Conservation (phyloP, 2,329 filamentous ascomycete species). For the Teratosphaeria gauchensis region DNA sequence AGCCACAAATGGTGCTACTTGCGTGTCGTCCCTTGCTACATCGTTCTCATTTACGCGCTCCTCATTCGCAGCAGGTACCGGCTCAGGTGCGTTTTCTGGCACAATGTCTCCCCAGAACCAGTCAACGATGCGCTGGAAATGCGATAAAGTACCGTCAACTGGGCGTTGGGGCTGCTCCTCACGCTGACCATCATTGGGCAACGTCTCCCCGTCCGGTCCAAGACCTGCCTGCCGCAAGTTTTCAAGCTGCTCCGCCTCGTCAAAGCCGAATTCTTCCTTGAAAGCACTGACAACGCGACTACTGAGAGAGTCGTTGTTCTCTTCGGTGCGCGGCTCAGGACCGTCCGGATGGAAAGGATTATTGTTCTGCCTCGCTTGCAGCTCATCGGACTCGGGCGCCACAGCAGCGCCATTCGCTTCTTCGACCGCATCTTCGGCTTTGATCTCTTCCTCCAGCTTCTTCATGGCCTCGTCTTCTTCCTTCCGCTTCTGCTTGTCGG, state of each 20-base stretch:
- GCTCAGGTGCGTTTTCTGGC: slow-evolving; percentile 7
- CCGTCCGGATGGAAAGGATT: slow-evolving; percentile 12
- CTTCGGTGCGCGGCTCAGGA: slow-evolving; percentile 3
- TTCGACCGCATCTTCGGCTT: slow-evolving; percentile 4
- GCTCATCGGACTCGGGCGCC: background rate
- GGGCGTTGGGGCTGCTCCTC: slow-evolving; percentile 1
- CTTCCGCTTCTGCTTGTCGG: slow-evolving; percentile 6
- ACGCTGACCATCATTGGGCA: background rate
- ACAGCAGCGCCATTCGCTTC: background rate
- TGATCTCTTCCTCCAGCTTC: slow-evolving; percentile 9
- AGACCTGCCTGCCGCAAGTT: slow-evolving; percentile 2
- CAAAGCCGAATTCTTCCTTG: slow-evolving; percentile 15
- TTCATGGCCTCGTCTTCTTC: slow-evolving; percentile 7
- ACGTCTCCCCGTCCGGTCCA: background rate
- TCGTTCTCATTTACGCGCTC: slow-evolving; percentile 52
- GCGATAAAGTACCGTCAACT: background rate
- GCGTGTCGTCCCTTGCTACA: slow-evolving; percentile 31
- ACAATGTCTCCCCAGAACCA: slow-evolving; percentile 42
- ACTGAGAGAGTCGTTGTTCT: slow-evolving; percentile 8
- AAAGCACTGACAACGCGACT: slow-evolving; percentile 12
- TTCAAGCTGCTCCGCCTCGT: slow-evolving; percentile 9
- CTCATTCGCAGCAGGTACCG: slow-evolving; percentile 42
- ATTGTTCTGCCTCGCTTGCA: background rate
- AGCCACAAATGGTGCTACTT: slow-evolving; percentile 51
- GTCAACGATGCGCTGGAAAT: slow-evolving; percentile 28